Conservation (phyloP, 2,329 filamentous ascomycete genomes). For the Diaporthe aspalathi region DNA sequence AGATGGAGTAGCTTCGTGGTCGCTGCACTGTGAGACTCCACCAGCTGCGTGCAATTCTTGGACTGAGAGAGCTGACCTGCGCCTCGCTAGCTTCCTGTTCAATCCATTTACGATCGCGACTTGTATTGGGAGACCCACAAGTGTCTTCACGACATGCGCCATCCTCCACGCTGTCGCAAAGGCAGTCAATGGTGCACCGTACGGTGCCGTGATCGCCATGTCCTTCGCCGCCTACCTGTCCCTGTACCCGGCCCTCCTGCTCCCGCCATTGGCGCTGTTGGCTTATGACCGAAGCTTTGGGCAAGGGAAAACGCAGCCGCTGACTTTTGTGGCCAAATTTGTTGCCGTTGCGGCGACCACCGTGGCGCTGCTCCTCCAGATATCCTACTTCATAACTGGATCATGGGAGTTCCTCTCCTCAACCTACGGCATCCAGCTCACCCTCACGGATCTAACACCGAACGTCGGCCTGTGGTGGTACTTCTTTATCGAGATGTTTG, state of each 20-base stretch:
- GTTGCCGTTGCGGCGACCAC: slow-evolving; percentile 64
- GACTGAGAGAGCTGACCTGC: slow-evolving; percentile 33
- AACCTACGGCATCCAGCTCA: slow-evolving; percentile 92
- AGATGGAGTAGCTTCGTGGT: slow-evolving; percentile 80
- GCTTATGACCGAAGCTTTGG: slow-evolving; percentile 73
- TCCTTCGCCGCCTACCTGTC: slow-evolving; percentile 91
- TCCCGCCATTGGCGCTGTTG: slow-evolving; percentile 84
- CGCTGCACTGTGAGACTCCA: slow-evolving; percentile 76
- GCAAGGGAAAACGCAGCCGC: slow-evolving; percentile 24
- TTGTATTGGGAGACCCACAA: slow-evolving; percentile 89
- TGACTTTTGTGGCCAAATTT: slow-evolving; percentile 68
- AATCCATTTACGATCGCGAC: slow-evolving; percentile 94
- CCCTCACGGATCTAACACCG: slow-evolving; percentile 90
- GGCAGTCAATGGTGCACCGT: slow-evolving; percentile 77
- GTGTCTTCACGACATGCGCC: slow-evolving; percentile 87
- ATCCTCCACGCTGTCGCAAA: slow-evolving; percentile 86
- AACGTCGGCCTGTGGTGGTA: slow-evolving; percentile 99
- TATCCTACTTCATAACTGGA: slow-evolving; percentile 79
- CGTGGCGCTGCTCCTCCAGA: slow-evolving; percentile 71
- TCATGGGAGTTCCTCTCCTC: slow-evolving; percentile 90
- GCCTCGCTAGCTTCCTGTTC: slow-evolving; percentile 78
- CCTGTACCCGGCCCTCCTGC: slow-evolving; percentile 88
- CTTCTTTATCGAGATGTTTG: slow-evolving; percentile 99
- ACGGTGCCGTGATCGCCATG: slow-evolving; percentile 85
- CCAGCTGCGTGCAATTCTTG: background rate